Base-by-base conservation (phyloP, 2,329 filamentous ascomycete species). In the Pseudogymnoascus sp. region DNA sequence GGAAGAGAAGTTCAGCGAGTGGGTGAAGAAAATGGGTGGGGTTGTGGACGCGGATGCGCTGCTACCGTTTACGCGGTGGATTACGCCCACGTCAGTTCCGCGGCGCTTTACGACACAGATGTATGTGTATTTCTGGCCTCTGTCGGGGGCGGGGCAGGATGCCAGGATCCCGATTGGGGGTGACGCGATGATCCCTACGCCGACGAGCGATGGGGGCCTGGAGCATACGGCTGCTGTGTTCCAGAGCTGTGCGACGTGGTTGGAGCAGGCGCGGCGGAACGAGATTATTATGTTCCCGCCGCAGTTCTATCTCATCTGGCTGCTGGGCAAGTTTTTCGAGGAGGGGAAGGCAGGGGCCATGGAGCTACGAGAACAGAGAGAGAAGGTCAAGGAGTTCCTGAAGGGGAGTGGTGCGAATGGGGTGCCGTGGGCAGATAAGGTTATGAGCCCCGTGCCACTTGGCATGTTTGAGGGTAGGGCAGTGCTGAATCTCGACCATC, bases 41-140 rank as follows among this genome's bases (percentile, higher is more conserved):
- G 76, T 80, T 10, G 77, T 87, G 3, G 92, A 96, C 74, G 13
- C 63, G 85, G 87, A 87, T 1, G 79, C 81, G 39, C 78, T 97
- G 2, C 79, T 90, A 6, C 92, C 93, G 0, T 97, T 96, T 73
- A 96, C 93, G 0, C 85, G 91, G 63, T 98, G 95, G 95, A 82
- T 98, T 64, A 98, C 95, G 2, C 93, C 93, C 0, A 76, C 80
- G 0, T 85, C 84, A 66, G 79, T 88, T 1, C 83, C 86, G 0
- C 91, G 88, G 70, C 84, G 95, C 54, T 99, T 96, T 77, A 91
- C 90, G 0, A 97, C 93, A 0, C 93, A 97, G 74, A 98, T 98
- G 93, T 99, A 98, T 77, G 75, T 98, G 10, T 96, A 96, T 76
- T 88, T 96, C 75, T 81, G 97, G 2, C 92, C 92, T 0, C 77